Conservation (phyloP, 2,329 filamentous ascomycete species). For the Talaromyces sp. region DNA sequence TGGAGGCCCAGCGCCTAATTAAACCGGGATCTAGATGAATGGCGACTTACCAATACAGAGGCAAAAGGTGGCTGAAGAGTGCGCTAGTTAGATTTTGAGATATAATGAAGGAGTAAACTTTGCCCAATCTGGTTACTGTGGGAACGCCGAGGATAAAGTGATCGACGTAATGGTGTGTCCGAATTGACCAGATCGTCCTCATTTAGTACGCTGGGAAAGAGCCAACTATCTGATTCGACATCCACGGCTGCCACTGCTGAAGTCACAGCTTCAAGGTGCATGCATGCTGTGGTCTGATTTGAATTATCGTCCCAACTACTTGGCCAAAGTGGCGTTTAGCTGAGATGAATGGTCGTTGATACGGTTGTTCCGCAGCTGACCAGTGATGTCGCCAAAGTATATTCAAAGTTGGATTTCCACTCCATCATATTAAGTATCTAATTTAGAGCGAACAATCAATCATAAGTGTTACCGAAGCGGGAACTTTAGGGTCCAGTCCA, state of each 20-base stretch:
- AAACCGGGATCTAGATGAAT: background rate
- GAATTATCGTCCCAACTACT: background rate
- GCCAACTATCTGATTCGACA: background rate
- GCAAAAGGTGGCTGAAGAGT: background rate
- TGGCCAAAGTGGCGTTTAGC: background rate
- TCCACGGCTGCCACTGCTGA: background rate
- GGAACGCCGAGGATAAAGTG: background rate
- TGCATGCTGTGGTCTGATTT: background rate
- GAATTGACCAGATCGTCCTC: constrained; percentile 5
- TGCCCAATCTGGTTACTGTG: background rate
- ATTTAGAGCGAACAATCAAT: background rate
- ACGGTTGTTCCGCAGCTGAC: background rate
- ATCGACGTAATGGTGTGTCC: constrained; percentile 7
- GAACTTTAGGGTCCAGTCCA: background rate
- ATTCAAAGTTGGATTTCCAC: background rate
- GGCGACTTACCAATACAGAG: background rate
- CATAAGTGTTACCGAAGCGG: background rate
- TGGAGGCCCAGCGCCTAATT: background rate
- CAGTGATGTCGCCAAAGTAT: background rate
- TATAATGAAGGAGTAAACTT: background rate
- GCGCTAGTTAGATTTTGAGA: background rate
- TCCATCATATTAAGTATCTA: background rate
- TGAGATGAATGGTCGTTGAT: background rate
- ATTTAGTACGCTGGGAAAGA: background rate
- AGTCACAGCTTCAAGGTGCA: background rate